Evolutionary conservation across 805 yeast species (phyloP).

Genomic region (Saturnispora sanitii): DNA sequence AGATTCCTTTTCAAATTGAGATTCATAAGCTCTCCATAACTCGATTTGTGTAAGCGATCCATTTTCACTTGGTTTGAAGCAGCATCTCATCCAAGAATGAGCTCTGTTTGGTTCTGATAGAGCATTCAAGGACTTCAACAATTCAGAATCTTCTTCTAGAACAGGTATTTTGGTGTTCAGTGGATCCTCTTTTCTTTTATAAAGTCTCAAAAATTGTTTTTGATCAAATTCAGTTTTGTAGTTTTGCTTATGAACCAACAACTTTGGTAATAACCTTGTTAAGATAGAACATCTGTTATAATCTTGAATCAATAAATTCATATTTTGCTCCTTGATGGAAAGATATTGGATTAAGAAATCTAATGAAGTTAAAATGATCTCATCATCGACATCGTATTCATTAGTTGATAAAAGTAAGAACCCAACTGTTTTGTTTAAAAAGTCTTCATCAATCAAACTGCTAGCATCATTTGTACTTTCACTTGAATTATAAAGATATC

Average conservation of each 20-base stretch:
- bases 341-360: constrained; percentile 78
- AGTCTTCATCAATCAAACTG: constrained; percentile 34
- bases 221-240: constrained; percentile 29
- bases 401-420: constrained; percentile 40
- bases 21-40: constrained; percentile 90
- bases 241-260: constrained; percentile 41
- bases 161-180: constrained; percentile 11
- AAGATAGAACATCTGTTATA: constrained; percentile 41
- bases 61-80: constrained; percentile 65
- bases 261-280: constrained; percentile 50
- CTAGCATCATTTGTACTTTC: constrained; percentile 32
- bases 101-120: constrained; percentile 85
- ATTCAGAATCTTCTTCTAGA: constrained; percentile 23
- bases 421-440: constrained; percentile 47
- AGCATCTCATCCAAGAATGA: constrained; percentile 87
- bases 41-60: constrained; percentile 94
- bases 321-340: constrained; percentile 36
- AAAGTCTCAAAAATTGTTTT: constrained; percentile 30
- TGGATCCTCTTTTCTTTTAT: constrained; percentile 34
- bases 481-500: constrained; percentile 58
- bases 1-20: constrained; percentile 62
- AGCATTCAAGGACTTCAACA: constrained; percentile 50
- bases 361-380: constrained; percentile 59
- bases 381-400: constrained; percentile 43
- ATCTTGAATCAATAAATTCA: constrained; percentile 42